Evolutionary conservation across 2,329 filamentous ascomycete species (phyloP), one percentile per base, ranked within the genome.

Genomic region (Hortaea werneckii): DNA sequence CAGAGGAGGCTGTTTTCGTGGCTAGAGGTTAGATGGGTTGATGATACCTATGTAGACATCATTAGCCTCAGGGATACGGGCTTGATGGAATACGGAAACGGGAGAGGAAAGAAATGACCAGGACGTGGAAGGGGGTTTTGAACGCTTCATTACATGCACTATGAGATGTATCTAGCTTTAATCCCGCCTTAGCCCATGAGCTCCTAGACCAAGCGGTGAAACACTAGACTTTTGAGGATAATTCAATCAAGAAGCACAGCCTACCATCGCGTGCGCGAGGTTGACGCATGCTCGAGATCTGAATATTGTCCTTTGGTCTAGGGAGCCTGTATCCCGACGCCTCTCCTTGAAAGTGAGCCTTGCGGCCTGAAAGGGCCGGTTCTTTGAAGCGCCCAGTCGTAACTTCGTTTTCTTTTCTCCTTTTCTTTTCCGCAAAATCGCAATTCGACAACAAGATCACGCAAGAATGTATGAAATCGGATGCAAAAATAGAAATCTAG

Each of bases 291-390:
- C 44, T 47, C 49, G 12, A 13, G 39, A 29, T 49, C 45, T 49
- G 28, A 20, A 20, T 20, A 20, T 20, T 7, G 13, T n/a, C 20
- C 2, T 48, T 63, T 48, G 35, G 51, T 63, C 26, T 64, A 50
- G 62, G 62, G 54, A 56, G 50, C 47, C 56, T 58, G 58, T 65
- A 66, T 65, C 63, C 59, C 58, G 57, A 57, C 47, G 46, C 52
- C 32, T 55, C 58, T 55, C 56, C 53, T 54, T 48, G 47, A 37
- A n/a, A n/a, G 42, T 55, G 20, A 55, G 58, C 57, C 54, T 57
- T 51, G 41, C 48, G 54, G 57, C 56, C 56, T 51, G 52, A 54
- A 58, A 64, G 51, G 50, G 54, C 54, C 58, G 58, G 62, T 66
- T 66, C 63, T 66, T 65, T 55, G 51, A 40, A 53, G 28, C 38